Base-by-base conservation (phyloP, 495 filamentous ascomycete genomes). In the Hypoxylon crocopeplum region DNA sequence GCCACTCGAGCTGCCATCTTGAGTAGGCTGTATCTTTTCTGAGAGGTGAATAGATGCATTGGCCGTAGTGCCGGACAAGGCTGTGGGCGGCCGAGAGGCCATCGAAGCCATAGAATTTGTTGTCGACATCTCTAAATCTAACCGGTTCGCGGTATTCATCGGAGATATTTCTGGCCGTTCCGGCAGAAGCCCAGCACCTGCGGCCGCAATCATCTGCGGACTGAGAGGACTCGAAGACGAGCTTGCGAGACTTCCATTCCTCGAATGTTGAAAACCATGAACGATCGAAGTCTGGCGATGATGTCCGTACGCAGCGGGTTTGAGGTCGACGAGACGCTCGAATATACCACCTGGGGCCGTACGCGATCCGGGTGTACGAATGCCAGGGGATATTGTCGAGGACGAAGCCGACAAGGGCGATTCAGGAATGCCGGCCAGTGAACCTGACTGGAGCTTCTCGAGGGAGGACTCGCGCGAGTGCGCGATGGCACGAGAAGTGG, bases 241-340 rank as follows among this genome's bases (percentile, higher is more conserved):
- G 64, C 79, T 83, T 44, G 80, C 80, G 44, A 79, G 74, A 64
- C 82, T 84, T 51, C 93, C 86, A 77, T 94, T 96, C 62, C 94
- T 86, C 54, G 92, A 95, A 75, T 98, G 94, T 69, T 93, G 91
- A 55, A 90, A 83, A 51, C 91, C 91, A 84, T 96, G 91, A 38
- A 97, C 91, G 59, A 96, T 96, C 21, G 93, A 97, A 1, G 92
- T 91, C 72, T 98, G 90, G 16, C 94, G 84, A 70, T 96, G 90
- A 70, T 98, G 93, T 38, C 88, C 89, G 74, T 97, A 95, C 10
- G 87, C 72, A 1, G 71, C 71, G 7, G 68, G 42, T 48, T 80
- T 81, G n/a, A 72, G 73, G 41, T 81, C 78, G 11, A 72, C 72
- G 12, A 72, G 58, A 48, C 91, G 83, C 71, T 94, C 92, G 61